These are phyloP conservation scores for Acacia concinna DNA, from an alignment of 331 rosid genomes.

Conservation along the genomic window DNA sequence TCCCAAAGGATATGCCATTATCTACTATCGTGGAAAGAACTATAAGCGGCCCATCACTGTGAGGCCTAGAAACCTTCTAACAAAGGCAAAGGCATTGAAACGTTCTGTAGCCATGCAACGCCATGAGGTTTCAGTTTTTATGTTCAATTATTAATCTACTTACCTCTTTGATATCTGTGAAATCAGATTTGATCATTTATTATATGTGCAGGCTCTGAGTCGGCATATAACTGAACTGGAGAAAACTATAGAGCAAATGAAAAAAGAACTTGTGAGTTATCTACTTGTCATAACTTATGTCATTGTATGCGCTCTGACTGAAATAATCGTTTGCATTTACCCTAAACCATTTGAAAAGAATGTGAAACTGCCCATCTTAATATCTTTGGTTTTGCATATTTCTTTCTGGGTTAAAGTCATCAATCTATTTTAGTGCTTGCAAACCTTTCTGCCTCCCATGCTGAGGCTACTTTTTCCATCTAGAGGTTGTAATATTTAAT, in stretches of 20 bases:
- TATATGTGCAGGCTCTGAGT: constrained; percentile 81
- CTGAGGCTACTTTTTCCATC: background rate
- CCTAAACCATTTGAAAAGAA: background rate
- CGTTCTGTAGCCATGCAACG: constrained; percentile 87
- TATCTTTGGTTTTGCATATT: background rate
- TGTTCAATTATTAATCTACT: background rate
- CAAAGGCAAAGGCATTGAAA: constrained; percentile 88
- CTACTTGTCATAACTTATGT: constrained; percentile 19
- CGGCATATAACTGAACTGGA: constrained; percentile 89
- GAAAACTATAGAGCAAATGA: constrained; percentile 74
- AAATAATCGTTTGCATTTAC: constrained; percentile 1
- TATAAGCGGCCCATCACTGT: constrained; percentile 74
- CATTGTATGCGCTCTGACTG: background rate
- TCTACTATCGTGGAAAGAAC: constrained; percentile 95
- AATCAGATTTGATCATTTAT: constrained; percentile 32
- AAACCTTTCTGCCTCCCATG: constrained; percentile 6
- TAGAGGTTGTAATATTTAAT: background rate
- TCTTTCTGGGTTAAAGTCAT: background rate
- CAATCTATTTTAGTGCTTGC: background rate
- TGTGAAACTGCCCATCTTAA: background rate
- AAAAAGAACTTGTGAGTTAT: constrained; percentile 73
- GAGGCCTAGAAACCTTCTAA: constrained; percentile 87
- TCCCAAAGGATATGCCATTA: constrained; percentile 85
- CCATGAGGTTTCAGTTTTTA: constrained; percentile 67
- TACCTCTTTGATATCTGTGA: constrained; percentile 11